Percentiles rank a stretch among this genome's conserved stretches.
These are phyloP conservation scores for Cercospora janseana DNA, from an alignment of 2,329 filamentous ascomycete genomes.

Conservation along the genomic window DNA sequence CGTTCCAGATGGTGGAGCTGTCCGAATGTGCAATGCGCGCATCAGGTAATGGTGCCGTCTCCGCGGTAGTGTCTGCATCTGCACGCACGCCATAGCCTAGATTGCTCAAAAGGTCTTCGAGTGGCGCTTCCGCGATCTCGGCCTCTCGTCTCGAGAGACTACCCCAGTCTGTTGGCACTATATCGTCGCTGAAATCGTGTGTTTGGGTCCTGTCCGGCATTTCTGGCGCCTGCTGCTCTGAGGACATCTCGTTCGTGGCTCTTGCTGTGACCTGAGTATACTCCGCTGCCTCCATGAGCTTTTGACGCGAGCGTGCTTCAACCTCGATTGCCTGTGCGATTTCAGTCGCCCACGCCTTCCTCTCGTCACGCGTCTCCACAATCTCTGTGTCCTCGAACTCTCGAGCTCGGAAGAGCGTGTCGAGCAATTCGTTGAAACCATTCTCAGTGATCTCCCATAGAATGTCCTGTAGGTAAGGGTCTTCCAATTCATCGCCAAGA, in stretches of 20 bases:
- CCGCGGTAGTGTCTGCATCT: neutral
- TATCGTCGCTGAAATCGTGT: constrained; percentile 14
- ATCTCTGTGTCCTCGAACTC: constrained; percentile 74
- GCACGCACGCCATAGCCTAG: constrained; percentile 40
- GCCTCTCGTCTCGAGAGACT: constrained; percentile 34
- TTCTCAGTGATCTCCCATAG: constrained; percentile 90
- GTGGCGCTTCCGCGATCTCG: constrained; percentile 39
- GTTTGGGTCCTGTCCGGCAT: constrained; percentile 4
- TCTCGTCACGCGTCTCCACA: constrained; percentile 60
- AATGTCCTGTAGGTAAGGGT: constrained; percentile 62
- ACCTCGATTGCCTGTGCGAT: constrained; percentile 33
- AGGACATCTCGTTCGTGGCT: neutral
- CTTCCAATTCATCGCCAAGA: constrained; percentile 12
- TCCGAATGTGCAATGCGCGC: constrained; percentile 7
- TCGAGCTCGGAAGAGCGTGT: constrained; percentile 76
- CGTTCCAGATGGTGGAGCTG: constrained; percentile 18
- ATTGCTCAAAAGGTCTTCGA: constrained; percentile 46
- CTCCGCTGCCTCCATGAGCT: neutral
- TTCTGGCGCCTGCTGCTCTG: constrained; percentile 5
- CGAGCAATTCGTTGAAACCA: constrained; percentile 87
- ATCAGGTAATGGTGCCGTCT: neutral
- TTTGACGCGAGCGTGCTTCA: neutral
- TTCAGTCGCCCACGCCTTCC: constrained; percentile 55
- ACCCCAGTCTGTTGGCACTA: constrained; percentile 35
- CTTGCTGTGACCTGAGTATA: neutral